Base-by-base conservation (phyloP, 306 rosid species). In the Benincasa hispida region DNA sequence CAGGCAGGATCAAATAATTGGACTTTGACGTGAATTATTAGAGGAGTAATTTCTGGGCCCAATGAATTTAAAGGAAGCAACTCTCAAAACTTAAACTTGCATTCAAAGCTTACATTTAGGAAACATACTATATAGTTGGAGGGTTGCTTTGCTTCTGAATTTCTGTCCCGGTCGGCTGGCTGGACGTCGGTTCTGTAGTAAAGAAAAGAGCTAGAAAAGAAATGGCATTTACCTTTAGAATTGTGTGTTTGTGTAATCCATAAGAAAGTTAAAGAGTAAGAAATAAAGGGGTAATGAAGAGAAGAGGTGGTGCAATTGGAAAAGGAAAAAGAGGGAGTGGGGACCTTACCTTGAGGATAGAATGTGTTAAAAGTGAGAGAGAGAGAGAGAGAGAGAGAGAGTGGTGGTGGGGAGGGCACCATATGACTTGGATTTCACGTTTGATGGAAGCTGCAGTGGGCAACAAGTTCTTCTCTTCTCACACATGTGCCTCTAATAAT, bases 401-500 rank as follows among this genome's bases (percentile, higher is more conserved):
- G 89, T 84, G 88, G 74, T 77, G 34, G 67, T 77, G 78, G 80
- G 80, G 30, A 75, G 24, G 79, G 51, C 76, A 30, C 65, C 19
- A 60, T 63, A 61, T 79, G 83, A 88, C 87, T 90, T 84, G 92
- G 87, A 90, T 84, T 86, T 88, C 63, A 82, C 78, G 83, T 81
- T 85, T 82, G 47, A 41, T n/a, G 73, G 73, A 19, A 66, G 51
- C 42, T 28, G 69, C 24, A 62, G 69, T 32, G 10, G 8, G 42
- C 69, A 65, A 65, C 48, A 65, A 55, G 51, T 79, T 59, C 63
- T 61, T 25, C 63, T 62, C 72, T 79, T 72, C 75, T 68, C 56
- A 6, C 56, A 14, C 92, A 85, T 82, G 89, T 87, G 97, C 88
- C 77, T 76, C 76, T 83, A 80, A 88, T 92, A 68, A 87, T 90